phyloP scores from a whole-genome alignment of 2,329 filamentous ascomycete species.

The Botrytis fabae region DNA sequence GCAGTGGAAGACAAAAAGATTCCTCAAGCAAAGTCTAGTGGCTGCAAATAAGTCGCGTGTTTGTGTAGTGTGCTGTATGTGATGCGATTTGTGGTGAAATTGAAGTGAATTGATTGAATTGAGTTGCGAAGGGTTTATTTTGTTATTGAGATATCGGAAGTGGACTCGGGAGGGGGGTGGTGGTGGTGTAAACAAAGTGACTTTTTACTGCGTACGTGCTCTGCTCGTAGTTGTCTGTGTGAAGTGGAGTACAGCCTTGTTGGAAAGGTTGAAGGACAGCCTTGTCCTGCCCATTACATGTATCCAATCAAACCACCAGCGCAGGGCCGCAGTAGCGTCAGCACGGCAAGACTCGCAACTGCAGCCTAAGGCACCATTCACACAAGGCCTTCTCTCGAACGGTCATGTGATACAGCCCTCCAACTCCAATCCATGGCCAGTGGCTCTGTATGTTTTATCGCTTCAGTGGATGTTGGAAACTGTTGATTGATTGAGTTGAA shows the following conservation, averaged over 20 bases:
- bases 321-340: neutral
- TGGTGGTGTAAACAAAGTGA: constrained; percentile 2
- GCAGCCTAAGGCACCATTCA: neutral
- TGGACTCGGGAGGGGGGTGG: neutral
- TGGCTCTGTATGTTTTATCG: neutral
- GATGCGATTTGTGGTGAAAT: neutral
- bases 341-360: neutral
- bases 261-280: neutral
- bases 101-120: neutral
- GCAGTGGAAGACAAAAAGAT: neutral
- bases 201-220: neutral
- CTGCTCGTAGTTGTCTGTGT: neutral
- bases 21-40: constrained; percentile 16
- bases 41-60: constrained; percentile 6
- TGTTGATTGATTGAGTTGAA: neutral
- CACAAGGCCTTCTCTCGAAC: neutral
- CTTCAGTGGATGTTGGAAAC: constrained; percentile 3
- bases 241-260: neutral
- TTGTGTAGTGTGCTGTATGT: neutral
- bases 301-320: neutral
- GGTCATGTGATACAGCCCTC: neutral
- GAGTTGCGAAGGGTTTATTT: constrained; percentile 2
- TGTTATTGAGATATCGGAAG: constrained; percentile 1
- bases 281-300: neutral
- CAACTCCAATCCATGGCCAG: neutral